Evolutionary conservation across 495 filamentous ascomycete species (phyloP).

Genomic region (Xylaria telfairii): DNA sequence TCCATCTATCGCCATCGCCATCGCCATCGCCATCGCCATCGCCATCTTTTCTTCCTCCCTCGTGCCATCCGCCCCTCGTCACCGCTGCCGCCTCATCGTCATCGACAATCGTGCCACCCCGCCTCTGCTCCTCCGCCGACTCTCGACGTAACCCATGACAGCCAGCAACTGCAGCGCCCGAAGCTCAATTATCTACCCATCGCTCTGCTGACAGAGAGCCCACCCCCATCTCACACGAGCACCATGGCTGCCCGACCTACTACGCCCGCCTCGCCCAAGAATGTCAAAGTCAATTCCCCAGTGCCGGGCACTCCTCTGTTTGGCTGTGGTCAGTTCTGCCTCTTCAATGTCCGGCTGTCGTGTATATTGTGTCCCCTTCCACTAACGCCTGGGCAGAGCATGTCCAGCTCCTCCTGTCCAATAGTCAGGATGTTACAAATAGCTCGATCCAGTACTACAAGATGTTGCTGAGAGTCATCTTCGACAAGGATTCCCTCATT

Average conservation of each 20-base stretch:
- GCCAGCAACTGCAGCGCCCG: not conserved
- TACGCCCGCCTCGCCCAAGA: conserved; percentile 61
- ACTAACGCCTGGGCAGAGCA: conserved; percentile 54
- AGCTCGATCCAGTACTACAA: conserved; percentile 61
- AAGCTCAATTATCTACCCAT: not conserved
- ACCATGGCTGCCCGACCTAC: conserved; percentile 52
- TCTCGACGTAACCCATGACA: not conserved
- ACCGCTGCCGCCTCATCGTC: conserved; percentile 1
- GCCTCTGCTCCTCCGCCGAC: not conserved
- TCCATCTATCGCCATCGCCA: not conserved
- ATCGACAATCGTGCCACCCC: not conserved
- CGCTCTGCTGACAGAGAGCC: not conserved
- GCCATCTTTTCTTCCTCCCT: not conserved
- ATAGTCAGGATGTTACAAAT: conserved; percentile 54
- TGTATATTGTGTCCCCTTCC: not conserved
- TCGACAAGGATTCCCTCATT: conserved; percentile 54
- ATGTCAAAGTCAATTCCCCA: conserved; percentile 57
- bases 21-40: not conserved
- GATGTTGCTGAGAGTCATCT: conserved; percentile 56
- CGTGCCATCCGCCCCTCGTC: not conserved
- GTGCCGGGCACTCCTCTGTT: conserved; percentile 58
- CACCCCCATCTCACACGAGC: not conserved
- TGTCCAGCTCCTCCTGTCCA: conserved; percentile 57
- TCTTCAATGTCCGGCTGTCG: not conserved
- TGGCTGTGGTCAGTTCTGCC: conserved; percentile 56